Evolutionary conservation across 176 grass and related monocot genomes (phyloP).

Genomic region (Bothriochloa decipiens): DNA sequence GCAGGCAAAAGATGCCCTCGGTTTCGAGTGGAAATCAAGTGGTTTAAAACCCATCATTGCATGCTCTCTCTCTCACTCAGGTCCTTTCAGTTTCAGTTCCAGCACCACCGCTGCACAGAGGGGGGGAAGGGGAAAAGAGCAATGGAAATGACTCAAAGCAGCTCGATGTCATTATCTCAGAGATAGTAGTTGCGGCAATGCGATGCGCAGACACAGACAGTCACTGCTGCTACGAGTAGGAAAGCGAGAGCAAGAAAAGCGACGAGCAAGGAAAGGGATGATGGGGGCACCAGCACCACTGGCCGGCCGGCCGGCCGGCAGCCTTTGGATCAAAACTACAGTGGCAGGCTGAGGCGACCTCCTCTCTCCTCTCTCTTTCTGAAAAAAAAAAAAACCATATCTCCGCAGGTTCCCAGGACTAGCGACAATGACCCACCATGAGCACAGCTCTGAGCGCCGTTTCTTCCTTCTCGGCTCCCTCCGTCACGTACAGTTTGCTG

Average conservation of each 20-base stretch:
- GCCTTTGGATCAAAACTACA: conserved; percentile 64
- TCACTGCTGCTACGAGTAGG: conserved; percentile 47
- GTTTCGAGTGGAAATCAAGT: conserved; percentile 36
- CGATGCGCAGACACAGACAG: conserved; percentile 40
- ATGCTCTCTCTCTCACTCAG: not conserved
- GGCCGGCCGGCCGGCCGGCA: conserved; percentile 33
- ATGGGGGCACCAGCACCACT: conserved; percentile 13
- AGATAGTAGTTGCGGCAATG: conserved; percentile 27
- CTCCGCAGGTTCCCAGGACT: conserved; percentile 40
- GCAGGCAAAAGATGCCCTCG: conserved; percentile 8
- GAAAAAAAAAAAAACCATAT: conserved; percentile 35
- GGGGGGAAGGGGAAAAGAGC: not conserved
- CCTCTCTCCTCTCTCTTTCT: not conserved
- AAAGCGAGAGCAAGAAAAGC: not conserved
- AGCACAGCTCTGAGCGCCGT: conserved; percentile 26
- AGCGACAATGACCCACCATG: conserved; percentile 50
- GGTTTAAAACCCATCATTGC: conserved; percentile 20
- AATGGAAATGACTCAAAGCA: conserved; percentile 56
- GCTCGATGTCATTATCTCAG: conserved; percentile 60
- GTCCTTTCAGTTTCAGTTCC: conserved; percentile 31
- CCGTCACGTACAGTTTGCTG: conserved; percentile 25
- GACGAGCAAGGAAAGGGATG: conserved; percentile 19
- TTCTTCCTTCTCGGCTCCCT: conserved; percentile 21
- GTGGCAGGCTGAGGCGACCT: conserved; percentile 27
- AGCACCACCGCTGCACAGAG: not conserved